Conservation (phyloP, 176 grass and related monocot species). For the Aegilops umbellulata region DNA sequence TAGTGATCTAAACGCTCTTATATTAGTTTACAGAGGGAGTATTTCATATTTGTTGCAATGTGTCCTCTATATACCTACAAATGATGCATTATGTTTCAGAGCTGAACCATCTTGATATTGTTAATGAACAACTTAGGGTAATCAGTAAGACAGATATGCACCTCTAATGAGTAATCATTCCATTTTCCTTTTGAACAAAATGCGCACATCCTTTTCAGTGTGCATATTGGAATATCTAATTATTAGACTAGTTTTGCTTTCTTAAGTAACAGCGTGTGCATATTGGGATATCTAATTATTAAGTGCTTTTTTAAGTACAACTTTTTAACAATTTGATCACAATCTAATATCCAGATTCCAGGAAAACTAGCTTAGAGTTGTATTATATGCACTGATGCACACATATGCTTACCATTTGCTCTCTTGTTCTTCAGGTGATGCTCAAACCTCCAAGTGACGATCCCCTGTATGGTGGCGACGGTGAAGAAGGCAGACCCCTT, state of each 20-base stretch:
- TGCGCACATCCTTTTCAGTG: background rate
- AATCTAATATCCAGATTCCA: background rate
- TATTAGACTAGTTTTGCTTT: background rate
- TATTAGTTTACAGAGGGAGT: no score
- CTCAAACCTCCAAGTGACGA: slow-evolving; percentile 89
- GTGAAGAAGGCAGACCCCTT: slow-evolving; percentile 64
- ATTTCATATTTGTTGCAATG: background rate
- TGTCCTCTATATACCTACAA: background rate
- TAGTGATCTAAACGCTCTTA: no score
- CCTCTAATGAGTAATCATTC: background rate
- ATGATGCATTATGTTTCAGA: background rate
- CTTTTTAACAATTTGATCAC: background rate
- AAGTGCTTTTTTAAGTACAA: background rate
- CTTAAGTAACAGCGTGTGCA: background rate
- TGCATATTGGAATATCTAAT: background rate
- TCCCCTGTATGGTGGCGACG: slow-evolving; percentile 52
- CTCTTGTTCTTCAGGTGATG: slow-evolving; percentile 67
- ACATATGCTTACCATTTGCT: background rate
- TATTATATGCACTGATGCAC: background rate
- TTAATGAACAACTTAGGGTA: background rate
- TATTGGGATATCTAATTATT: background rate
- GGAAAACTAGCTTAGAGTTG: background rate
- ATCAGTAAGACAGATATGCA: background rate
- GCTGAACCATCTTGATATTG: background rate
- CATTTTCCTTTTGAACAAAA: background rate